phyloP scores from a whole-genome alignment of 768 basidiomycete genomes.

The Cystofilobasidium ferigula region DNA sequence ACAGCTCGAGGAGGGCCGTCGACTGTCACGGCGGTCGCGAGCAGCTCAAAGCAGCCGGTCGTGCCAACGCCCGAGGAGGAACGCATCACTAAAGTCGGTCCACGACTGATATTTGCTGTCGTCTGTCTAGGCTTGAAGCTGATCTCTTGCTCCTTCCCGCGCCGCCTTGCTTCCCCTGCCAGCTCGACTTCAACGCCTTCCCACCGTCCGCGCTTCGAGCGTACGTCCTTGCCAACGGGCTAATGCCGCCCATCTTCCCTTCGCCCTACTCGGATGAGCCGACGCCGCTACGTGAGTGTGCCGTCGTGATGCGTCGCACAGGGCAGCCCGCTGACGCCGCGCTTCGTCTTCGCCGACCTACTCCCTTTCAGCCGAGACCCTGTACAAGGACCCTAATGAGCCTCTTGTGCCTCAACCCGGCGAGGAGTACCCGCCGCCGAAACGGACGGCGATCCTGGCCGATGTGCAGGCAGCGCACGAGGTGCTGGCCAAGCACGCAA shows the following conservation, averaged over 20 bases:
- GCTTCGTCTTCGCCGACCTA: not conserved
- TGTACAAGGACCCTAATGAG: conserved; percentile 2
- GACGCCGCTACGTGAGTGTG: conserved; percentile 19
- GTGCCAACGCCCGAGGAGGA: not conserved
- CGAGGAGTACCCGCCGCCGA: not conserved
- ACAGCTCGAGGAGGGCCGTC: not conserved
- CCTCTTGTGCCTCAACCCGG: not conserved
- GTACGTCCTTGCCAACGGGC: conserved; percentile 12
- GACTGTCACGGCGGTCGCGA: not conserved
- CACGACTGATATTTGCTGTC: no score
- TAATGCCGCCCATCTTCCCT: conserved; percentile 10
- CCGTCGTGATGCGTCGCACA: not conserved
- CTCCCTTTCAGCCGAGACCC: conserved; percentile 10
- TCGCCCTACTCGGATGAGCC: conserved; percentile 20
- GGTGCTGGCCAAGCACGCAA: conserved; percentile 12
- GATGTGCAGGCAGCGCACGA: conserved; percentile 25
- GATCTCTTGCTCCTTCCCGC: no score
- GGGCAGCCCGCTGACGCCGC: not conserved
- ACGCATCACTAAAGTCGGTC: conserved; percentile 8
- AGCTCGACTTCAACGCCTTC: conserved; percentile 24
- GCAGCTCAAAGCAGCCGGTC: not conserved
- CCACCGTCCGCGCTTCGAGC: conserved; percentile 1
- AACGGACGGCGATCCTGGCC: conserved; percentile 25
- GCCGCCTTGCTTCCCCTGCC: not conserved
- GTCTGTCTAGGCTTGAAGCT: not conserved